Percentiles rank a stretch among this genome's conserved stretches.
Conservation (phyloP, 2,329 filamentous ascomycete species). For the Penicillium nordicum region DNA sequence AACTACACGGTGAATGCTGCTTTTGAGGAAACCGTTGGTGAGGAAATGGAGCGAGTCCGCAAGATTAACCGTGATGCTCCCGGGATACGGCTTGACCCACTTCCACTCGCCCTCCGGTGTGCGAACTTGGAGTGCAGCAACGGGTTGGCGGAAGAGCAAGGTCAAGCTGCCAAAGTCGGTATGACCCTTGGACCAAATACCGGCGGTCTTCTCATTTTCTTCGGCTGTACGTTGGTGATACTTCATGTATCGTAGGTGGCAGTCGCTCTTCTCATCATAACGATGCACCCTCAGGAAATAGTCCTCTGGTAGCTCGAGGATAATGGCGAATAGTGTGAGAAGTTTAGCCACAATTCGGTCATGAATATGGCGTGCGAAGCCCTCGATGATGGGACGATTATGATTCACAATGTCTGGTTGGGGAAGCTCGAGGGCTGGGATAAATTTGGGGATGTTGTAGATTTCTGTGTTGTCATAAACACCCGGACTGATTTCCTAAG, state of each 20-base stretch:
- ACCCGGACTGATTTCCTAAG: conserved; percentile 16
- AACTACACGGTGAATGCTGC: conserved; percentile 46
- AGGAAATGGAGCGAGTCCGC: conserved; percentile 49
- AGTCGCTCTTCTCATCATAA: conserved; percentile 57
- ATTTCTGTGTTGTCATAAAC: conserved; percentile 54
- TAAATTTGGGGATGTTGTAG: conserved; percentile 57
- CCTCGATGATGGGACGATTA: conserved; percentile 9
- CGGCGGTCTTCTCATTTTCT: conserved; percentile 44
- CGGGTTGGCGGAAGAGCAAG: conserved; percentile 55
- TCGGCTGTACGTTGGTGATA: conserved; percentile 50
- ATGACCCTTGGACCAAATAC: conserved; percentile 49
- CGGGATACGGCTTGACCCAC: conserved; percentile 47
- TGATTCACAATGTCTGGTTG: conserved; percentile 10
- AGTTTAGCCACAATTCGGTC: conserved; percentile 13
- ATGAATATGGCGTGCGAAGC: conserved; percentile 16
- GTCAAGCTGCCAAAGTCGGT: conserved; percentile 57
- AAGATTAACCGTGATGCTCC: conserved; percentile 50
- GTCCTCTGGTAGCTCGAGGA: conserved; percentile 57
- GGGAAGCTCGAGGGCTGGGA: conserved; percentile 7
- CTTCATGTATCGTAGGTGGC: conserved; percentile 60
- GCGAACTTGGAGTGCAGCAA: conserved; percentile 55
- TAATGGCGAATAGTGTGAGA: conserved; percentile 41
- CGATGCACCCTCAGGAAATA: conserved; percentile 54
- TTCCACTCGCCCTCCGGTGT: conserved; percentile 48
- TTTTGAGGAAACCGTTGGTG: conserved; percentile 50